Base-by-base conservation (phyloP, 768 basidiomycete genomes). In the Crucibulum laeve region DNA sequence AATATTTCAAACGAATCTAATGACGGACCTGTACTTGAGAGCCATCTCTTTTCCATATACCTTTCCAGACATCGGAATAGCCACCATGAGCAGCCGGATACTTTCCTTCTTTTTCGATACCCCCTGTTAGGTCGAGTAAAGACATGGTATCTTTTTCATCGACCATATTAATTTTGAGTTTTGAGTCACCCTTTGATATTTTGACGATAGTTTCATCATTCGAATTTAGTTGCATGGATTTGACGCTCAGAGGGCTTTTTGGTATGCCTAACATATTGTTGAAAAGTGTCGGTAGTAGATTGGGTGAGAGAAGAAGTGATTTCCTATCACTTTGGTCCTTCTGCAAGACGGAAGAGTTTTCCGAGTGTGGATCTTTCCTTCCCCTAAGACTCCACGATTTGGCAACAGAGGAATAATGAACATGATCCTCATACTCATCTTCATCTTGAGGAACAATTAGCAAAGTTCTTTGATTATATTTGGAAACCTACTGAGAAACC, bases 31-130 rank as follows among this genome's bases (percentile, higher is more conserved):
- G 44, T 56, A 53, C 19, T 55, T 53, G 10, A 10, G 35, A 40
- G n/a, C 46, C 46, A 11, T 49, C 53, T 36, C 56, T 50, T 13
- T 59, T 54, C 68, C 66, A 70, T 4, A 54, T 51, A 1, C 65
- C 68, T 40, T 55, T 64, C 65, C 65, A 74, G 14, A 73, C 62
- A 51, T 74, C 72, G 11, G 68, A 64, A 49, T 69, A 73, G 8
- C 70, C 72, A 5, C 72, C 72, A 47, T 66, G 65, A 0, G 68
- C 68, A 36, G 62, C 58, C 1, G 71, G 53, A 42, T 63, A 62
- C 47, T 54, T 55, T 8, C 59, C 65, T 30, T 62, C 56, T 36
- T 56, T 54, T 30, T 36, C 46, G 24, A 71, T 53, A 11, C 62
- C 45, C 8, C 60, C 62, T 14, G 63, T 65, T 15, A 69, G 50